These are phyloP conservation scores for Annona cherimola DNA, from an alignment of 164 flowering plant species.

Conservation along the genomic window DNA sequence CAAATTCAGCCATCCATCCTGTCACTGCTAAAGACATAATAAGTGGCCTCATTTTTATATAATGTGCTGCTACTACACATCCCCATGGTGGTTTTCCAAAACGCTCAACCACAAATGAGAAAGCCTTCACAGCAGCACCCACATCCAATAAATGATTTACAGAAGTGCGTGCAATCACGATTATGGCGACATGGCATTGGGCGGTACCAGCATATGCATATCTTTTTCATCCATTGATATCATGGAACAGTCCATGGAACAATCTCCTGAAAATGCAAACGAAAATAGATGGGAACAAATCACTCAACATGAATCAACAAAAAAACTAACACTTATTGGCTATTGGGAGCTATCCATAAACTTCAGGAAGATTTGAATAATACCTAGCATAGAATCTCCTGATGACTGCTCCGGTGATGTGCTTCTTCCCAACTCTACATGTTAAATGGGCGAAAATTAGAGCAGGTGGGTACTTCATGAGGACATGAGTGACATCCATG, in stretches of 20 bases:
- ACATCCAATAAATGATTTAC: conserved; percentile 7
- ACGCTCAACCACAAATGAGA: conserved; percentile 30
- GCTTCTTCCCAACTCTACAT: conserved; percentile 31
- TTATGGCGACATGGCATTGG: conserved; percentile 37
- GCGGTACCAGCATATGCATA: conserved; percentile 21
- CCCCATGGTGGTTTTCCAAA: conserved; percentile 14
- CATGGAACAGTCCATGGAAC: conserved; percentile 34
- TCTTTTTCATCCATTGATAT: conserved; percentile 21
- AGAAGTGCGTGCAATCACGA: background rate
- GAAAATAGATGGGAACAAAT: background rate
- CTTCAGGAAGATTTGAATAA: background rate
- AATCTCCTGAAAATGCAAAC: conserved; percentile 37
- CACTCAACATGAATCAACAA: background rate
- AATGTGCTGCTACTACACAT: conserved; percentile 25
- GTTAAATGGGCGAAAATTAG: background rate
- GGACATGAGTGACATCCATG: background rate
- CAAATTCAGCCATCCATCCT: background rate
- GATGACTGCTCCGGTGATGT: conserved; percentile 32
- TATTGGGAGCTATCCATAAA: background rate
- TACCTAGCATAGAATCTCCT: conserved; percentile 39
- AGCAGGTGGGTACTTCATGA: background rate
- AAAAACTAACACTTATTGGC: background rate
- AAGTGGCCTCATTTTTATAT: background rate
- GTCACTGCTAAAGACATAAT: conserved; percentile 2
- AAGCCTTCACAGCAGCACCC: conserved; percentile 16